Evolutionary conservation across 768 basidiomycete genomes (phyloP).

Genomic region (Asterophora lycoperdoides): DNA sequence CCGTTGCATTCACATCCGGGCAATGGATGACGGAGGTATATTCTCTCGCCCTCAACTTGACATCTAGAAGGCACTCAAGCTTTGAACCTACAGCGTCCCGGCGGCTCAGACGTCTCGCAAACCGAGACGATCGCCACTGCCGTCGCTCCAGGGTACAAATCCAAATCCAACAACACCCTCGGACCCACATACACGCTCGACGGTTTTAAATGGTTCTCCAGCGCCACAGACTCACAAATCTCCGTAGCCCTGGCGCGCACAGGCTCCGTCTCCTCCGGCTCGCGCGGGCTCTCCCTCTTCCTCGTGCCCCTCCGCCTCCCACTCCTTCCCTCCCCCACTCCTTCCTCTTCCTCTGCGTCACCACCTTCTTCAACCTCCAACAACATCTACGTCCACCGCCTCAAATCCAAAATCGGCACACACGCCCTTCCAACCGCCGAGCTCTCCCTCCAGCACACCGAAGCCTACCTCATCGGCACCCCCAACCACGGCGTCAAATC

Average conservation of each 20-base stretch:
- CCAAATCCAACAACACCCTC: slow-evolving; percentile 21
- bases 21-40: slow-evolving; percentile 83
- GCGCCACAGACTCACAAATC: slow-evolving; percentile 73
- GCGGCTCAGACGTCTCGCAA: slow-evolving; percentile 71
- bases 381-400: slow-evolving; percentile 62
- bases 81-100: slow-evolving; percentile 45
- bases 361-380: slow-evolving; percentile 50
- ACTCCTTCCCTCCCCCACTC: slow-evolving; percentile 38
- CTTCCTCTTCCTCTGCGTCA: slow-evolving; percentile 38
- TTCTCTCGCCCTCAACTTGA: slow-evolving; percentile 20
- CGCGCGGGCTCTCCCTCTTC: slow-evolving; percentile 69
- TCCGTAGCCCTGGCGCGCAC: slow-evolving; percentile 74
- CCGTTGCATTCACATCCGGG: slow-evolving; percentile 62
- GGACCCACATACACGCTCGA: slow-evolving; percentile 56
- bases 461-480: slow-evolving; percentile 60
- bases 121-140: slow-evolving; percentile 61
- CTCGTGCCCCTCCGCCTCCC: slow-evolving; percentile 63
- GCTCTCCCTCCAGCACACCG: slow-evolving; percentile 53
- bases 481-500: slow-evolving; percentile 58
- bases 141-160: slow-evolving; percentile 25
- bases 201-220: slow-evolving; percentile 84
- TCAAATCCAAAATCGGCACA: slow-evolving; percentile 80
- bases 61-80: slow-evolving; percentile 32
- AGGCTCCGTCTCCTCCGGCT: slow-evolving; percentile 49
- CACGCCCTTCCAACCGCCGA: slow-evolving; percentile 73